Conservation (phyloP, 306 rosid genomes). For the Quercus gilva region DNA sequence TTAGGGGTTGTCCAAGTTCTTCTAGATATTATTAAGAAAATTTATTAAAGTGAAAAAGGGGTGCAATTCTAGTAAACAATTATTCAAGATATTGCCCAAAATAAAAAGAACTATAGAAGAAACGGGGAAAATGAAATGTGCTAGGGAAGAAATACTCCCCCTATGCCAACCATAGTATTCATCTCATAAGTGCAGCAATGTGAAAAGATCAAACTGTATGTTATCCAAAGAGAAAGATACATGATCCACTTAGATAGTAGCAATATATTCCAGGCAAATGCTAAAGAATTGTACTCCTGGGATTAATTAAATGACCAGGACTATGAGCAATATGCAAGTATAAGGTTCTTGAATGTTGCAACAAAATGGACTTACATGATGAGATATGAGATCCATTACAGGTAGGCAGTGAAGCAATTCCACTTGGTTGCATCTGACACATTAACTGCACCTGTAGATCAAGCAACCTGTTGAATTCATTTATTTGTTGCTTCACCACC, state of each 20-base stretch:
- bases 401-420: conserved; percentile 51
- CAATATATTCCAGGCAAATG: neutral
- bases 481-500: conserved; percentile 80
- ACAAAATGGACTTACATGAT: conserved; percentile 38
- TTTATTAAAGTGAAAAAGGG: neutral
- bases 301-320: neutral
- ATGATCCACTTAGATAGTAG: neutral
- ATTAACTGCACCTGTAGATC: conserved; percentile 65
- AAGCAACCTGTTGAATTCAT: conserved; percentile 79
- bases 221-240: neutral
- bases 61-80: neutral
- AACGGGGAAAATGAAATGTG: neutral
- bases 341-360: neutral
- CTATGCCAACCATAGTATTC: neutral
- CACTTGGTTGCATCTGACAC: conserved; percentile 52
- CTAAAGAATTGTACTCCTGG: neutral
- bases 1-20: too few relatives aligned
- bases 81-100: neutral
- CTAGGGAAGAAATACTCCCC: neutral
- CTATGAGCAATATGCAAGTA: neutral
- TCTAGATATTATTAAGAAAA: neutral
- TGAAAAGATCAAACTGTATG: neutral
- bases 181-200: neutral
- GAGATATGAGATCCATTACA: conserved; percentile 71
- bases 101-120: neutral